A percentile compares a stretch with the other conserved stretches of the same genome.
Conservation (phyloP, 768 basidiomycete species). For the Macrolepiota albuminosa region DNA sequence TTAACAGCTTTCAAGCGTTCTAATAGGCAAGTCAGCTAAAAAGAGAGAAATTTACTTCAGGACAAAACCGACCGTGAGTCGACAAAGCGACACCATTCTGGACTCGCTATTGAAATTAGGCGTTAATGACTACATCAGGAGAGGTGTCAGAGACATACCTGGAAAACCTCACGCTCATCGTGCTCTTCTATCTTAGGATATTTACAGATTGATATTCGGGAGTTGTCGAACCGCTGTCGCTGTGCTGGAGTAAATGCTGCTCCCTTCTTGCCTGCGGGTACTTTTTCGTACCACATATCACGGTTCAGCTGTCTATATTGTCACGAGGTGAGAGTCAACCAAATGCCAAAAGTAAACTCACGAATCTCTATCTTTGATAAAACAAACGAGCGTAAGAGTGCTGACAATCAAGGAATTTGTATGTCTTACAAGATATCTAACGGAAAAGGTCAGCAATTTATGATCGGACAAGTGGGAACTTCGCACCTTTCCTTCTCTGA, state of each 20-base stretch:
- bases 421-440: slow-evolving; percentile 23
- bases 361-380: slow-evolving; percentile 22
- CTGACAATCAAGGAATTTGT: slow-evolving; percentile 9
- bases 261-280: slow-evolving; percentile 14
- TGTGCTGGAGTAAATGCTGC: slow-evolving; percentile 14
- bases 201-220: slow-evolving; percentile 48
- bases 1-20: slow-evolving; percentile 49
- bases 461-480: not conserved
- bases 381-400: slow-evolving; percentile 9
- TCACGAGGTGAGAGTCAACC: not conserved
- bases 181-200: slow-evolving; percentile 43
- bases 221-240: slow-evolving; percentile 32
- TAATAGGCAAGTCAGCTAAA: slow-evolving; percentile 10
- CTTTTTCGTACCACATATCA: slow-evolving; percentile 21
- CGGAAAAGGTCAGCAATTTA: slow-evolving; percentile 2
- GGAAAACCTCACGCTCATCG: slow-evolving; percentile 66
- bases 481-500: slow-evolving; percentile 52
- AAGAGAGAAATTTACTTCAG: not conserved
- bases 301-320: slow-evolving; percentile 15
- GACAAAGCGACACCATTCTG: slow-evolving; percentile 47
- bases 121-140: not conserved
- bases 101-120: slow-evolving; percentile 33
- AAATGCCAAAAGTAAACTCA: slow-evolving; percentile 10
- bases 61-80: slow-evolving; percentile 34
- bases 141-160: slow-evolving; percentile 26